Evolutionary conservation across 371 early-diverging fungal species (phyloP).

Genomic region (Parasitella parasitica): DNA sequence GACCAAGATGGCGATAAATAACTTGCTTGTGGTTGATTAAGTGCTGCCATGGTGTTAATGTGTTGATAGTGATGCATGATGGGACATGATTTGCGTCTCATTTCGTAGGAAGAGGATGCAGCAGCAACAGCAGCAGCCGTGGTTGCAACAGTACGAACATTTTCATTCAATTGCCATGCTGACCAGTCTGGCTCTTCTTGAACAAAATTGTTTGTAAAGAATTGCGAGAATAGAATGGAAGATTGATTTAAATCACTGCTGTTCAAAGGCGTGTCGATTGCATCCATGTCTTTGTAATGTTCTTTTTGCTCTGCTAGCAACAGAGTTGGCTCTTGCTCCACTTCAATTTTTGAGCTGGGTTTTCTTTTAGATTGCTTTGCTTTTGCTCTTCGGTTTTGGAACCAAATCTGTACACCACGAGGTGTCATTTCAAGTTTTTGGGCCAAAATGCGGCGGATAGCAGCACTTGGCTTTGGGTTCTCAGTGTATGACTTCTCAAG

Average conservation of each 20-base stretch:
- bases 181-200: not conserved
- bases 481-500: slow-evolving; percentile 69
- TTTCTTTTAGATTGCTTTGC: slow-evolving; percentile 38
- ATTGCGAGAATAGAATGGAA: slow-evolving; percentile 36
- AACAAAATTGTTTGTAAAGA: slow-evolving; percentile 26
- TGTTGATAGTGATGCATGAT: not conserved
- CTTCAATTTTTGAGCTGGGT: not conserved
- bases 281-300: not conserved
- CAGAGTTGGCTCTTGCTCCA: not conserved
- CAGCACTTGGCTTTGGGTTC: slow-evolving; percentile 72
- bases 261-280: not conserved
- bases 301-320: too few relatives aligned
- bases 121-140: slow-evolving; percentile 34
- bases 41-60: not conserved
- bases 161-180: slow-evolving; percentile 5
- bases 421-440: slow-evolving; percentile 82
- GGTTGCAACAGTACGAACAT: slow-evolving; percentile 33
- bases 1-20: slow-evolving; percentile 4
- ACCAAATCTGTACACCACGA: slow-evolving; percentile 96
- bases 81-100: slow-evolving; percentile 16
- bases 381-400: slow-evolving; percentile 97
- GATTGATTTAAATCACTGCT: slow-evolving; percentile 9
- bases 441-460: slow-evolving; percentile 67
- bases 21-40: not conserved
- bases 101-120: slow-evolving; percentile 5